Evolutionary conservation across 2,329 filamentous ascomycete species (phyloP).

Genomic region (Dryadomyces quercus-mongolicae): DNA sequence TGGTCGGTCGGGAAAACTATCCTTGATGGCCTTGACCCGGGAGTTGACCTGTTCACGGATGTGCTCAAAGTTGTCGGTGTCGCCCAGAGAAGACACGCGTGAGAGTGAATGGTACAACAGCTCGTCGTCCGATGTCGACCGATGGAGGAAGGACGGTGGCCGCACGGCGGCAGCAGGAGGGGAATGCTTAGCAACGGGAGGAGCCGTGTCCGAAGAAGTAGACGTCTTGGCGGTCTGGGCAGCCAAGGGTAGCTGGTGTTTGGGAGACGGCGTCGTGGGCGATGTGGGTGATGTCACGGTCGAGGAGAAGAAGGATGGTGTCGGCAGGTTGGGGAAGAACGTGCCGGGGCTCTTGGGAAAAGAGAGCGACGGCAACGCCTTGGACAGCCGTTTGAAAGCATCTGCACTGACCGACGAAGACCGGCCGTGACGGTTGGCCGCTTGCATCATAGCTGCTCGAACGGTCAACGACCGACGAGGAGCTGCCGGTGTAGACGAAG

Average conservation of each 20-base stretch:
- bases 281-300: conserved; percentile 13
- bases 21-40: conserved; percentile 78
- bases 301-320: conserved; percentile 27
- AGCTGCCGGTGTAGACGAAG: neutral
- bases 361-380: conserved; percentile 43
- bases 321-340: conserved; percentile 23
- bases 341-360: conserved; percentile 23
- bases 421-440: conserved; percentile 25
- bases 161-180: neutral
- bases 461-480: neutral
- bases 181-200: neutral
- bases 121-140: conserved; percentile 66
- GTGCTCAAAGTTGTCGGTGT: conserved; percentile 69
- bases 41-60: conserved; percentile 80
- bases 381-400: conserved; percentile 43
- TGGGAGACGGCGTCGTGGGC: neutral
- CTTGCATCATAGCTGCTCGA: conserved; percentile 7
- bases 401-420: conserved; percentile 45
- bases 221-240: neutral
- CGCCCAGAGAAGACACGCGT: conserved; percentile 68
- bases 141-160: conserved; percentile 28
- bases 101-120: conserved; percentile 66
- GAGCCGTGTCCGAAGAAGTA: neutral
- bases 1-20: conserved; percentile 70
- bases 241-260: too few relatives aligned